Evolutionary conservation across 352 stramenopile genomes (phyloP).

Genomic region (Phytophthora cactorum): DNA sequence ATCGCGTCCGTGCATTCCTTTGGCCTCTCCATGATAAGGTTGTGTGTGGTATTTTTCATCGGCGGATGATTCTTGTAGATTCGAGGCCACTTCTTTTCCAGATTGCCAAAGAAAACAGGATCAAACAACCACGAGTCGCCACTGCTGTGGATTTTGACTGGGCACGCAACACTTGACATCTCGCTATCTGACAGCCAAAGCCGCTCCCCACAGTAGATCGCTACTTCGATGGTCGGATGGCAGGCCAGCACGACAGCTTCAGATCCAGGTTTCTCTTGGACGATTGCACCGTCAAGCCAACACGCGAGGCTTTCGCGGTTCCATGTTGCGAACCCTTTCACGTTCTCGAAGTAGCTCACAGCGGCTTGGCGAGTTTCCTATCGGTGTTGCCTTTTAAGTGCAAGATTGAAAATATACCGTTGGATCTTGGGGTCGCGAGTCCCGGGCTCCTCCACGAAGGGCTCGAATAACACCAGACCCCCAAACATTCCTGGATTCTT

Average conservation of each 20-base stretch:
- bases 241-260: slow-evolving; percentile 25
- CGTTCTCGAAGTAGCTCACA: slow-evolving; percentile 14
- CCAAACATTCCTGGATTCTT: slow-evolving; percentile 39
- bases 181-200: slow-evolving; percentile 21
- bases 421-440: slow-evolving; percentile 7
- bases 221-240: slow-evolving; percentile 29
- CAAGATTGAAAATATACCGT: slow-evolving; percentile 15
- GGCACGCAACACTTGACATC: slow-evolving; percentile 39
- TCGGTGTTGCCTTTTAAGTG: slow-evolving; percentile 3
- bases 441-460: slow-evolving; percentile 9
- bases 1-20: slow-evolving; percentile 6
- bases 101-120: slow-evolving; percentile 2
- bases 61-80: slow-evolving; percentile 20
- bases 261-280: slow-evolving; percentile 18
- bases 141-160: slow-evolving; percentile 36
- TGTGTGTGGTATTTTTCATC: slow-evolving; percentile 18
- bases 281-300: slow-evolving; percentile 40
- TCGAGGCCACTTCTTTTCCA: slow-evolving; percentile 13
- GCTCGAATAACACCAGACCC: slow-evolving; percentile 42
- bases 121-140: slow-evolving; percentile 19
- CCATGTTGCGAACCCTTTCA: slow-evolving; percentile 39
- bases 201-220: slow-evolving; percentile 23
- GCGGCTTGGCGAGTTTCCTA: slow-evolving; percentile 9
- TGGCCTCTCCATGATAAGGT: slow-evolving; percentile 20
- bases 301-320: slow-evolving; percentile 5